Base-by-base conservation (phyloP, 306 rosid genomes). In the Begonia peltatifolia region DNA sequence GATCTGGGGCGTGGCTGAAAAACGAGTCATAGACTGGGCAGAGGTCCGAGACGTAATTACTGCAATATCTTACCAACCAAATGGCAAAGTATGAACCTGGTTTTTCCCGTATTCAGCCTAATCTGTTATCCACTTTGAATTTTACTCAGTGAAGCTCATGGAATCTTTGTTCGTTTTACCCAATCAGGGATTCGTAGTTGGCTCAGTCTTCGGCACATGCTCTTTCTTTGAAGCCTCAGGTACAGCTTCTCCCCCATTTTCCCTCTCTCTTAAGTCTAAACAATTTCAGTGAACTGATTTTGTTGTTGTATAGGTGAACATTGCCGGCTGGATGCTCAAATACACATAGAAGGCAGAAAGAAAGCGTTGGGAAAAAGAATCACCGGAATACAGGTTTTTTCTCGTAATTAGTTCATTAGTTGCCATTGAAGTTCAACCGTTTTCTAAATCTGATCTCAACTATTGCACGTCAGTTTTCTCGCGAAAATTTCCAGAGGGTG, bases 21-120 rank as follows among this genome's bases (percentile, higher is more conserved):
- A 72, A 60, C 75, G 94, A 38, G 99, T 90, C 30, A 87, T 81
- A 69, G 99, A 90, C 46, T 90, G 99, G 99, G 83, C 70, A 30
- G 87, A 83, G 63, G 62, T 68, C 22, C 65, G 73, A 47, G 95
- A 90, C 57, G 80, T 80, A 9, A 83, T 90, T 58, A 90, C 82
- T 47, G 99, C 99, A 18, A 56, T 90, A 63, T 74, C 82, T 63
- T 80, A 83, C 61, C 76, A 60, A 57, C 94, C 94, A 17, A 79
- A 80, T 66, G 99, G 88, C 41, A 79, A 80, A 56, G 99, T 83
- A 76, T 43, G 84, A 18, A 22, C 44, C 55, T 46, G 20, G 9
- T 56, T 25, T 61, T 23, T 59, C 42, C 12, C 41, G 51, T 50
- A 50, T 6, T 50, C 20, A 42, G 30, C 54, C 9, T 42, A 35